A percentile compares a stretch with the other conserved stretches of the same genome.
phyloP scores from a whole-genome alignment of 2,329 filamentous ascomycete genomes.

The Talaromyces rugulosus region DNA sequence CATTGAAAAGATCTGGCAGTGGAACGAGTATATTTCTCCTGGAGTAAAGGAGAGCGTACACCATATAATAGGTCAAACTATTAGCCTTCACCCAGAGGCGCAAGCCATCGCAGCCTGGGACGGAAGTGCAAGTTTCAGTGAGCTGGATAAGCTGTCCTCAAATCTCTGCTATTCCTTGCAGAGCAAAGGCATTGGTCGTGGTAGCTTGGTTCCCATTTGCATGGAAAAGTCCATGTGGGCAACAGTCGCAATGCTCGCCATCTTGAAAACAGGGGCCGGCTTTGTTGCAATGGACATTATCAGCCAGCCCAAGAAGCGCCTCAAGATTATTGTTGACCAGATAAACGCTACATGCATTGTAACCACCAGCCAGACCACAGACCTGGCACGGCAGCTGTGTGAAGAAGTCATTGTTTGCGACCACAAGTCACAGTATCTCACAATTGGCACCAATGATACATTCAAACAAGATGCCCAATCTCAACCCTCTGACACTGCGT shows the following conservation, averaged over 20 bases:
- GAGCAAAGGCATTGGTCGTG: neutral
- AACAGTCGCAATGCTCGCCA: slow-evolving; percentile 21
- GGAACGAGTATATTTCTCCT: neutral
- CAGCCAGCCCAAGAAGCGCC: neutral
- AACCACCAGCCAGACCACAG: neutral
- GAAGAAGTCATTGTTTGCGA: neutral
- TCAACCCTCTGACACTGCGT: neutral
- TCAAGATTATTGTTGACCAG: neutral
- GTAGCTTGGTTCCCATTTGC: neutral
- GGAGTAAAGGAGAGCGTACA: no score
- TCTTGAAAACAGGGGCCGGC: slow-evolving; percentile 27
- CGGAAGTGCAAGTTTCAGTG: neutral
- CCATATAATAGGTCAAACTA: no score
- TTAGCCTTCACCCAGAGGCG: neutral
- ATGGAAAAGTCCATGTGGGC: slow-evolving; percentile 6
- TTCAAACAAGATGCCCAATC: no score
- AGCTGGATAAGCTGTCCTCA: neutral
- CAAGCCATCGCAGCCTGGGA: neutral
- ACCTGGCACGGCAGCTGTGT: neutral
- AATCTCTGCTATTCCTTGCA: neutral
- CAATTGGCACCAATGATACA: no score
- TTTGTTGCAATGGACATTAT: slow-evolving; percentile 32
- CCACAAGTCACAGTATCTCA: no score
- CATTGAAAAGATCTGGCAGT: slow-evolving; percentile 4
- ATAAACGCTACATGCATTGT: neutral